Percentiles rank a stretch among this genome's conserved stretches.
These are phyloP conservation scores for Galeopsis tetrahit DNA, from an alignment of 257 asterid genomes.

Conservation along the genomic window DNA sequence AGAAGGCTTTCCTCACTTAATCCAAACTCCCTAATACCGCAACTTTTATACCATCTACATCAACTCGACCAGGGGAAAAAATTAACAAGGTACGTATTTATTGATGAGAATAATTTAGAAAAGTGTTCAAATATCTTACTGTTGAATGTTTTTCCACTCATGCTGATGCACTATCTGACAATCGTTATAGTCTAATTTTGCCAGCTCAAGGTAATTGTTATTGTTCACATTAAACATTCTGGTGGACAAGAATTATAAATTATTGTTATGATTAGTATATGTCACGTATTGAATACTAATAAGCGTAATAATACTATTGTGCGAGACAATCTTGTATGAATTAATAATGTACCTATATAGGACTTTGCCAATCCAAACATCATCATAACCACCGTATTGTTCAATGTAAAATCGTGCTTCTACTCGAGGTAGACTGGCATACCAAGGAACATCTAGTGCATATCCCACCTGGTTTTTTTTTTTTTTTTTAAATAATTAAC, in stretches of 20 bases:
- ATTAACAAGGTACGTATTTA: too few species aligned
- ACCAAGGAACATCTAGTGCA: conserved; percentile 75
- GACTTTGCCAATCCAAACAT: conserved; percentile 85
- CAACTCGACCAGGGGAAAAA: too few species aligned
- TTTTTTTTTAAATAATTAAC: too few species aligned
- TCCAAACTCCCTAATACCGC: conserved; percentile 47
- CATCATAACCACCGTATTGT: conserved; percentile 75
- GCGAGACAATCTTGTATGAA: too few species aligned
- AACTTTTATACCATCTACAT: conserved; percentile 61
- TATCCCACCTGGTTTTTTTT: conserved; percentile 79
- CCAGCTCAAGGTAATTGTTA: not conserved
- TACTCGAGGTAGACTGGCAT: conserved; percentile 66
- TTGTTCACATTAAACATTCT: not conserved
- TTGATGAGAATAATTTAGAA: not conserved
- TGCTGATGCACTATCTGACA: not conserved
- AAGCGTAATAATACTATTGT: too few species aligned
- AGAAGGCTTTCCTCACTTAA: conserved; percentile 51
- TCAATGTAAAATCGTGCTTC: conserved; percentile 70
- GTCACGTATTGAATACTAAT: too few species aligned
- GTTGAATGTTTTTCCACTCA: conserved; percentile 28
- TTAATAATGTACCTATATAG: conserved; percentile 76
- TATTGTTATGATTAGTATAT: too few species aligned
- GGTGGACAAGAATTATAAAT: too few species aligned
- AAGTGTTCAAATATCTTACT: conserved; percentile 45
- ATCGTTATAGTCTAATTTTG: not conserved